Conservation (phyloP, 2,329 filamentous ascomycete genomes). For the Colletotrichum cordylinicola region DNA sequence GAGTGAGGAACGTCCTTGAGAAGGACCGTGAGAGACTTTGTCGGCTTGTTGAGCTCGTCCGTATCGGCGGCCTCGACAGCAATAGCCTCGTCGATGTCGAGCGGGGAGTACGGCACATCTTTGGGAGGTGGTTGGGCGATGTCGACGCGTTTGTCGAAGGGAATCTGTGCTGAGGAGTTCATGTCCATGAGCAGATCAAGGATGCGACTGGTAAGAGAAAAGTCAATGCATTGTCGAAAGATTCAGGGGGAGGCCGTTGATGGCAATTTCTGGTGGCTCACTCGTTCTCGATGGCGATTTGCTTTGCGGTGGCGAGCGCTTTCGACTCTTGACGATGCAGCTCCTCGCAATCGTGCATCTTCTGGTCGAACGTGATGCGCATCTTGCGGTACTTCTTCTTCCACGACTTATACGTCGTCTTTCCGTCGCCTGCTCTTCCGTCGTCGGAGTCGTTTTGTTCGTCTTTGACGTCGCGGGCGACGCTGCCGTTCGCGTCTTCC, state of each 20-base stretch:
- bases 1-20: constrained; percentile 58
- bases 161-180: constrained; percentile 83
- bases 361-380: constrained; percentile 78
- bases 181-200: constrained; percentile 89
- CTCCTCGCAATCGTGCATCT: constrained; percentile 81
- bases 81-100: constrained; percentile 34
- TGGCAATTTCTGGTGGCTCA: constrained; percentile 52
- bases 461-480: constrained; percentile 41
- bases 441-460: constrained; percentile 44
- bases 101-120: constrained; percentile 38
- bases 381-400: constrained; percentile 98
- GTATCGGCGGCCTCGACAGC: constrained; percentile 7
- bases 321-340: constrained; percentile 83
- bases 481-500: constrained; percentile 31
- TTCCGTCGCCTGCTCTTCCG: constrained; percentile 43
- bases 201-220: constrained; percentile 68
- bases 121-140: constrained; percentile 58
- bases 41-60: constrained; percentile 49
- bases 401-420: constrained; percentile 69
- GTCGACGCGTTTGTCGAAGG: constrained; percentile 76
- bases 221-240: neutral
- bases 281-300: constrained; percentile 92
- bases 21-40: constrained; percentile 56
- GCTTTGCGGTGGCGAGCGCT: constrained; percentile 79
- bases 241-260: neutral